These are phyloP conservation scores for Trichoderma virens DNA, from an alignment of 495 filamentous ascomycete species.

Conservation along the genomic window DNA sequence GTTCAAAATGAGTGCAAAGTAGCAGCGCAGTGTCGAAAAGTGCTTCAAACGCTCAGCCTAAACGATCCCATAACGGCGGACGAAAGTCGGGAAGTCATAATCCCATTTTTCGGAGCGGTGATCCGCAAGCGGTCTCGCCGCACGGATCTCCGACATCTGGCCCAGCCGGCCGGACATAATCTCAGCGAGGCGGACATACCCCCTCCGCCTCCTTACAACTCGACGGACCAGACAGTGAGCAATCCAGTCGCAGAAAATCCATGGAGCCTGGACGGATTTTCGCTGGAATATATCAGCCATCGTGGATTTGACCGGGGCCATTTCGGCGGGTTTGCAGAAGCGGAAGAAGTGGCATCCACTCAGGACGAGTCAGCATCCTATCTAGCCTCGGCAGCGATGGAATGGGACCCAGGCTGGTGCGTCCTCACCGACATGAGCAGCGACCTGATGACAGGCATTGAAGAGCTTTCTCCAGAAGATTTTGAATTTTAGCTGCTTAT, in stretches of 20 bases:
- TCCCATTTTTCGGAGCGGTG: neutral
- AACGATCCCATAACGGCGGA: neutral
- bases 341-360: neutral
- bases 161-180: neutral
- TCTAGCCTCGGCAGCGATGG: neutral
- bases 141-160: neutral
- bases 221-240: neutral
- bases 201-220: neutral
- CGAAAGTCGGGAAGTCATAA: neutral
- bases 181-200: neutral
- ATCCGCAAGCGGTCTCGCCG: neutral
- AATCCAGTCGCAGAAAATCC: neutral
- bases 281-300: neutral
- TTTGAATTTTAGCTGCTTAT: neutral
- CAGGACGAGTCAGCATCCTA: neutral
- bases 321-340: neutral
- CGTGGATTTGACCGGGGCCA: neutral
- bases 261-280: neutral
- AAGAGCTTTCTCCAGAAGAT: neutral
- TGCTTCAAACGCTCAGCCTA: neutral
- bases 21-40: slow-evolving; percentile 8
- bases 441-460: neutral
- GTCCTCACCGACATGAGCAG: neutral
- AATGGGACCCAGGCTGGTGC: neutral
- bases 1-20: neutral